Conservation (phyloP, 2,329 filamentous ascomycete species). For the Fusarium lateritium region DNA sequence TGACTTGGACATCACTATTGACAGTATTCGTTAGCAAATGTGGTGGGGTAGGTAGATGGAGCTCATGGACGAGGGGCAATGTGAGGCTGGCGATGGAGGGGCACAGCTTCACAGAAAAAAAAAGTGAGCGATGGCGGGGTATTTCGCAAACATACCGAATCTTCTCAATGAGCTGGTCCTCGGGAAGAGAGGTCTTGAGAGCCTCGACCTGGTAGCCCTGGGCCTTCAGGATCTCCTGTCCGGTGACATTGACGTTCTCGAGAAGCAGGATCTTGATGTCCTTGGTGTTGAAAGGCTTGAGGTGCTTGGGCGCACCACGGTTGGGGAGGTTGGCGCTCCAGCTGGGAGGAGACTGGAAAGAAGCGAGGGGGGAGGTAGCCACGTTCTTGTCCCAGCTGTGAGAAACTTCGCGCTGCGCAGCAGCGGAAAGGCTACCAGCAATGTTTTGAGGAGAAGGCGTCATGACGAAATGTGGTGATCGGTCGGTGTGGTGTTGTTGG, state of each 20-base stretch:
- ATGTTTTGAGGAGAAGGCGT: conserved; percentile 66
- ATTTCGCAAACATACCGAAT: conserved; percentile 75
- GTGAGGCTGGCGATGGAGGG: conserved; percentile 31
- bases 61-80: conserved; percentile 29
- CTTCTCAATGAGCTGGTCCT: conserved; percentile 96
- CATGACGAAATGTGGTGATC: conserved; percentile 53
- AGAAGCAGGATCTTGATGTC: conserved; percentile 97
- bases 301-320: conserved; percentile 72
- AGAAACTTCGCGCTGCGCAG: conserved; percentile 60
- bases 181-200: conserved; percentile 88
- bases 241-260: conserved; percentile 95
- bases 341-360: conserved; percentile 82
- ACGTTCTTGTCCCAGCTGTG: conserved; percentile 72
- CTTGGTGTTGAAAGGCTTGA: conserved; percentile 96
- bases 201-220: conserved; percentile 98
- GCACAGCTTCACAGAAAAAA: conserved; percentile 32
- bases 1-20: conserved; percentile 90
- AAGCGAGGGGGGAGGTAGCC: conserved; percentile 81
- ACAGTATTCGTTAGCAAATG: conserved; percentile 36
- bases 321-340: conserved; percentile 62
- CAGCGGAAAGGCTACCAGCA: conserved; percentile 53
- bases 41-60: conserved; percentile 15
- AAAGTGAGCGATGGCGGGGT: conserved; percentile 36
- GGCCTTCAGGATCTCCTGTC: conserved; percentile 82
- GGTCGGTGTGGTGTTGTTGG: conserved; percentile 48